Percentiles rank a stretch among this genome's conserved stretches.
Conservation (phyloP, 108 stramenopile species). For the Skeletonema grethae region DNA sequence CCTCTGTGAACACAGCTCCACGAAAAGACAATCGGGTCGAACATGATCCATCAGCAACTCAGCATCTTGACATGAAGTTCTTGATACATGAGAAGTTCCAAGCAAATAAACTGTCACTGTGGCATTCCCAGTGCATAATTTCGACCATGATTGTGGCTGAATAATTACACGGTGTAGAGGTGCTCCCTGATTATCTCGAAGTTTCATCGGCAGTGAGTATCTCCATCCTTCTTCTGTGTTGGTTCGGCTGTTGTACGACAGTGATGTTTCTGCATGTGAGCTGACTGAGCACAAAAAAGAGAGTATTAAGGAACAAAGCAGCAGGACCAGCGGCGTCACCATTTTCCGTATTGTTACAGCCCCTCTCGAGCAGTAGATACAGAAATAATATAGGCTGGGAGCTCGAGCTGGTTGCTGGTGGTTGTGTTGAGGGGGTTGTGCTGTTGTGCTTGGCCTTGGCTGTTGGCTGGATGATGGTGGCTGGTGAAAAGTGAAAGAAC, state of each 20-base stretch:
- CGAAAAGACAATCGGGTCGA: constrained; percentile 70
- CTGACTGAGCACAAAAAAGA: neutral
- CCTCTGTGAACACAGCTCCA: constrained; percentile 83
- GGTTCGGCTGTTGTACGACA: neutral
- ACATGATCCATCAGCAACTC: constrained; percentile 61
- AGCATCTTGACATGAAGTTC: constrained; percentile 72
- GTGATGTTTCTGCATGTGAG: neutral
- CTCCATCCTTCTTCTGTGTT: constrained; percentile 31
- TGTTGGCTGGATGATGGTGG: no score
- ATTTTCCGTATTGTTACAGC: neutral
- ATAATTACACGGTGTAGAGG: constrained; percentile 28
- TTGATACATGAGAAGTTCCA: constrained; percentile 85
- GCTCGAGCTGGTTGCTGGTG: no score
- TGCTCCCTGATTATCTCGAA: constrained; percentile 29
- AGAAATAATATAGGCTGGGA: no score
- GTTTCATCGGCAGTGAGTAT: constrained; percentile 11
- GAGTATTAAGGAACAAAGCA: neutral
- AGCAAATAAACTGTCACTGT: constrained; percentile 50
- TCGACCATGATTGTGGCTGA: constrained; percentile 1
- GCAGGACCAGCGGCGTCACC: neutral
- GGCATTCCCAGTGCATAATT: constrained; percentile 10
- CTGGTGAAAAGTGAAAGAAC: no score
- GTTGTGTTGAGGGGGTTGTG: no score
- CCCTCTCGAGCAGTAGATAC: no score
- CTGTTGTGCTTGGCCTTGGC: no score